Conservation (phyloP, 306 rosid species). For the Potentilla sterilis region DNA sequence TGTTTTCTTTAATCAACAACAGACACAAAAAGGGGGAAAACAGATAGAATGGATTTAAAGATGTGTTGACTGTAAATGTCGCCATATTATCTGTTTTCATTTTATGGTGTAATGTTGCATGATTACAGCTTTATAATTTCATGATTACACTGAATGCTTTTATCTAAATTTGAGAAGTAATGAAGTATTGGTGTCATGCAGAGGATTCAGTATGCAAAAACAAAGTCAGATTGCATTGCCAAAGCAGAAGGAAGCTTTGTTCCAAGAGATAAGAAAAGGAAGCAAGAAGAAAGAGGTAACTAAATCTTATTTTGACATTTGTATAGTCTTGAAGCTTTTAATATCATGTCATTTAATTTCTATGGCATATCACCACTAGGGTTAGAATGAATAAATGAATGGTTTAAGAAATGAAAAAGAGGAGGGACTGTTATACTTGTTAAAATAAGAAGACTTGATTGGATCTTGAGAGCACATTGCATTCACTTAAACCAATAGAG, state of each 20-base stretch:
- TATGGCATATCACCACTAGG: background rate
- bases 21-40: background rate
- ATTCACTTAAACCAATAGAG: background rate
- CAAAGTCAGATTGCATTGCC: constrained; percentile 94
- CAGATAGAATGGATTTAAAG: background rate
- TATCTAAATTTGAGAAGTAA: constrained; percentile 6
- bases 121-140: background rate
- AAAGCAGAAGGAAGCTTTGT: constrained; percentile 91
- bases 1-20: background rate
- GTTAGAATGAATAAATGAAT: background rate
- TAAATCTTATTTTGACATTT: constrained; percentile 10
- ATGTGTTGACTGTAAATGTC: background rate
- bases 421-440: background rate
- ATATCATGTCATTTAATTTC: background rate
- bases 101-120: background rate
- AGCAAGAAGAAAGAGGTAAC: constrained; percentile 95
- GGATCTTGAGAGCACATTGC: background rate
- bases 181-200: constrained; percentile 37
- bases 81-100: background rate
- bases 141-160: background rate
- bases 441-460: background rate
- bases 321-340: background rate
- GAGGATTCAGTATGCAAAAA: constrained; percentile 93
- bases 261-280: constrained; percentile 97
- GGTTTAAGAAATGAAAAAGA: background rate